These are phyloP conservation scores for Aphanomyces stellatus DNA, from an alignment of 352 stramenopile species.

Conservation along the genomic window DNA sequence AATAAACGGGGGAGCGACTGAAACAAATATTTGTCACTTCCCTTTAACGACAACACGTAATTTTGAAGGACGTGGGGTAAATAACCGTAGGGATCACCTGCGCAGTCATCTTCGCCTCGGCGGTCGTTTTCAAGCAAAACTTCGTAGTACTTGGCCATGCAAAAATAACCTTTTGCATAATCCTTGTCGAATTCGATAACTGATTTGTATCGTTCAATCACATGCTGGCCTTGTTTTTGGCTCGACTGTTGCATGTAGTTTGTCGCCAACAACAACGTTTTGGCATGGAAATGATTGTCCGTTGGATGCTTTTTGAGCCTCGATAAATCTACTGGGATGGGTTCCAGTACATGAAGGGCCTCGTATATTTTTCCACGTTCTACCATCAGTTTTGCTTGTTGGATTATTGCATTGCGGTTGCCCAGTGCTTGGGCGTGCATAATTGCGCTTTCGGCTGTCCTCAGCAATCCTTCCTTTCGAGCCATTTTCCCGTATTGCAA, in stretches of 20 bases:
- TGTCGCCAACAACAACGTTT: slow-evolving; percentile 89
- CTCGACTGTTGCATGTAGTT: slow-evolving; percentile 95
- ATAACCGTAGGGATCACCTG: slow-evolving; percentile 45
- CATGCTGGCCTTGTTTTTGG: slow-evolving; percentile 89
- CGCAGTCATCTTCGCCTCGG: slow-evolving; percentile 22
- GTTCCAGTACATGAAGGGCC: slow-evolving; percentile 74
- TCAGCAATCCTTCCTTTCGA: slow-evolving; percentile 73
- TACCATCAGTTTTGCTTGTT: slow-evolving; percentile 77
- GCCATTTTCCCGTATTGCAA: slow-evolving; percentile 73
- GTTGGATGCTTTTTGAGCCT: slow-evolving; percentile 59
- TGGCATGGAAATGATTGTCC: slow-evolving; percentile 66
- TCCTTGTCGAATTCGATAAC: slow-evolving; percentile 89
- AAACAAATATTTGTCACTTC: slow-evolving; percentile 94
- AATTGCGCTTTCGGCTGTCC: slow-evolving; percentile 68
- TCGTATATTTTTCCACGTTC: slow-evolving; percentile 78
- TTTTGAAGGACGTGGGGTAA: slow-evolving; percentile 91
- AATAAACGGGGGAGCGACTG: slow-evolving; percentile 95
- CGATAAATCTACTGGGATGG: slow-evolving; percentile 63
- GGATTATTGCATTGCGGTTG: slow-evolving; percentile 59
- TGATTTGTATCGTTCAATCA: slow-evolving; percentile 91
- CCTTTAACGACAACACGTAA: slow-evolving; percentile 82
- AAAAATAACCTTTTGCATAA: slow-evolving; percentile 93
- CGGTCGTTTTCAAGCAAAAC: slow-evolving; percentile 49
- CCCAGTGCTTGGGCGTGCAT: slow-evolving; percentile 78
- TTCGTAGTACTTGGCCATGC: slow-evolving; percentile 86